Evolutionary conservation across 2,329 filamentous ascomycete genomes (phyloP).

Genomic region (Coleophoma crateriformis): DNA sequence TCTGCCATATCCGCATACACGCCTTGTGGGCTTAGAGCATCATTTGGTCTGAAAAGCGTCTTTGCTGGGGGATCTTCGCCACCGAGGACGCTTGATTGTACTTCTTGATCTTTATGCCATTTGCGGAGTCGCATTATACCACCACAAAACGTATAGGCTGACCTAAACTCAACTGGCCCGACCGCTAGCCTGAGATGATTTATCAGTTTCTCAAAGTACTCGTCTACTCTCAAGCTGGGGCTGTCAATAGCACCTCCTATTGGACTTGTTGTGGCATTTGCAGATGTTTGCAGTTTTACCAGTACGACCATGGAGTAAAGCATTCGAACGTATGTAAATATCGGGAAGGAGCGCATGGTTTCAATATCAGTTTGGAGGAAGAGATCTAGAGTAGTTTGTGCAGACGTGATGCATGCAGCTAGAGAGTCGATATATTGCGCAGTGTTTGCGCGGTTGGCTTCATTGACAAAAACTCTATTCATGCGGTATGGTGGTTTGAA

Average conservation of each 20-base stretch:
- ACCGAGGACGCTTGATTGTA: slow-evolving; percentile 19
- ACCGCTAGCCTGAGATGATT: slow-evolving; percentile 59
- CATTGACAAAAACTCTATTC: slow-evolving; percentile 17
- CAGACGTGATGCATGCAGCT: slow-evolving; percentile 40
- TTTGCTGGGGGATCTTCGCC: slow-evolving; percentile 1
- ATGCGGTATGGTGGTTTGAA: slow-evolving; percentile 27
- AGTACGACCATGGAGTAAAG: slow-evolving; percentile 47
- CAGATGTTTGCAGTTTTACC: slow-evolving; percentile 51
- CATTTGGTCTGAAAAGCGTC: neutral
- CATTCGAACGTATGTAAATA: slow-evolving; percentile 42
- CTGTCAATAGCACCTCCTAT: slow-evolving; percentile 61
- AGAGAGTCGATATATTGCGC: slow-evolving; percentile 44
- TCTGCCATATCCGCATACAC: too few relatives aligned
- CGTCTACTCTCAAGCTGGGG: slow-evolving; percentile 53
- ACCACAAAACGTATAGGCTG: slow-evolving; percentile 62
- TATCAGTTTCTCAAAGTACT: slow-evolving; percentile 63
- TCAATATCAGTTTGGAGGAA: slow-evolving; percentile 38
- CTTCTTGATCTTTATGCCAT: slow-evolving; percentile 52
- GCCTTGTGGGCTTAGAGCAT: neutral
- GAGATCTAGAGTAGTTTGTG: slow-evolving; percentile 42
- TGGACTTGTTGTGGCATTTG: slow-evolving; percentile 54
- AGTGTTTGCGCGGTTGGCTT: slow-evolving; percentile 12
- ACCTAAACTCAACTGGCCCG: slow-evolving; percentile 54
- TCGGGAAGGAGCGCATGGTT: slow-evolving; percentile 37
- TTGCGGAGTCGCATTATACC: slow-evolving; percentile 60